Base-by-base conservation (phyloP, 352 stramenopile species). In the Stramenopiles sp. region DNA sequence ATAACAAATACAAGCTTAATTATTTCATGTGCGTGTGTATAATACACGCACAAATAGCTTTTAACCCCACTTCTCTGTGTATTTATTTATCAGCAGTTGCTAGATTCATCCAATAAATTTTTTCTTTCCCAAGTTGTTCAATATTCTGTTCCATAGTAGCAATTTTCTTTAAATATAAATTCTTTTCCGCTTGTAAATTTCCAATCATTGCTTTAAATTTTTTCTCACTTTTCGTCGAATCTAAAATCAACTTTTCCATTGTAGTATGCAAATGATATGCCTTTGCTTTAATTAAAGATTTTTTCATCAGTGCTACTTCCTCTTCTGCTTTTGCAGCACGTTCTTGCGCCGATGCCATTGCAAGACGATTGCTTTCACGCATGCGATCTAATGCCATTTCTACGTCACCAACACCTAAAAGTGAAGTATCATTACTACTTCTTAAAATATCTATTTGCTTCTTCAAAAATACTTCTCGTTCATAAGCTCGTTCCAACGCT, bases 181-280 rank as follows among this genome's bases (percentile, higher is more conserved):
- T 76, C 13, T 76, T 76, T 7, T 76, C 65, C 4, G 65, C 65
- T 33, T 76, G 65, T 33, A 76, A 20, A 13, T 33, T 76, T 13
- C 30, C 13, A 13, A 76, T 76, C 31, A 76, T 76, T 33, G 65
- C 65, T 33, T 33, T 76, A 76, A 13, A 76, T 33, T 33, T 76
- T 33, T 76, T 76, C 13, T 76, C 65, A 13, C 4, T 13, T 13
- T 13, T 76, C 4, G 4, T 76, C 4, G 30, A 76, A 13, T 76
- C 65, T 7, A 76, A 33, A 33, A 33, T 33, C 13, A 76, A 33
- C 30, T 76, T 76, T 76, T 76, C 65, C 31, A 76, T 33, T 76
- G 65, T 33, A 33, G 65, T 76, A 20, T 76, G 65, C 13, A 76
- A 20, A 4, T 76, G 30, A 76, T 33, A 76, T 1, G 31, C 31